Evolutionary conservation across 2,329 filamentous ascomycete species (phyloP), one percentile per base, ranked within the genome.

Genomic region (Alternaria alternata): DNA sequence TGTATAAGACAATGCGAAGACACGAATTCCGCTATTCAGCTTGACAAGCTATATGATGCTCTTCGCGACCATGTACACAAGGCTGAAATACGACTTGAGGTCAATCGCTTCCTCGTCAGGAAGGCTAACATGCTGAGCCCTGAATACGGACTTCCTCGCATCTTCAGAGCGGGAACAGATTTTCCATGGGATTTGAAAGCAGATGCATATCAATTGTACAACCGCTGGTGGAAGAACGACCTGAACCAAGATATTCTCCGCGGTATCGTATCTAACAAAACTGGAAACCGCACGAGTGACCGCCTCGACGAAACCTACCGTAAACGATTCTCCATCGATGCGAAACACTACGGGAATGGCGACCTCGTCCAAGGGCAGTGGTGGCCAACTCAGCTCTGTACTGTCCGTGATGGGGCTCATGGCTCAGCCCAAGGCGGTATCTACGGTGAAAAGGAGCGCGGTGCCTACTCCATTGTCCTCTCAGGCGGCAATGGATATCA

Each of bases 401-500:
- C 84, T 0, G 70, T 87, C 0, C 81, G 84, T 12, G 81, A 85
- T 54, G 86, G 86, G 4, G 85, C 83, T 0, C 87, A 88, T 64
- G 86, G 85, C 2, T 62, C 73, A 0, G 62, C 77, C 0, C 78
- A 84, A 66, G 81, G 76, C 3, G 74, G 75, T 0, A 89, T 90
- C 36, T 80, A 73, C 20, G 86, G 87, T 3, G 76, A 76, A 6
- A 68, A 63, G 1, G 68, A 68, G 0, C 46, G 75, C 1, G 87
- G 87, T 0, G 84, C 86, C 0, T 85, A 80, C 48, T 87, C 84
- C 0, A 82, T 89, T 36, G 81, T 90, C 0, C 75, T 89, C 7
- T 83, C 84, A 0, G 77, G 80, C 0, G 79, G 79, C 1, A 3
- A 28, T 7, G 71, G 78, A 0, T 86, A 87, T 65, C 72, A 78